A percentile compares a stretch with the other conserved stretches of the same genome.
Conservation (phyloP, 2,329 filamentous ascomycete genomes). For the Aspergillus floridensis region DNA sequence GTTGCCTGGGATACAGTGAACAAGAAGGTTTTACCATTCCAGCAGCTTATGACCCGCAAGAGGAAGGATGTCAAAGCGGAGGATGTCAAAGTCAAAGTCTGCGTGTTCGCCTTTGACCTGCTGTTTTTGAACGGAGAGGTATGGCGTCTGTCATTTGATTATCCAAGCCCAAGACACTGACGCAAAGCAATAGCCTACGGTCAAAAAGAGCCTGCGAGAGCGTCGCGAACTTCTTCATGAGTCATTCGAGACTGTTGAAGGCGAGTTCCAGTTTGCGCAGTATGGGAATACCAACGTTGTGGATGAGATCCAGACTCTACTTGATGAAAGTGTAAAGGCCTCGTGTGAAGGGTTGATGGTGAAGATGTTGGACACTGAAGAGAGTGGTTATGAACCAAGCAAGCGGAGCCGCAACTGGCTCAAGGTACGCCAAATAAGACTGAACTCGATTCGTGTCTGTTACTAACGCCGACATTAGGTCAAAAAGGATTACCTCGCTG, state of each 20-base stretch:
- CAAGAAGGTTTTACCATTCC: slow-evolving; percentile 95
- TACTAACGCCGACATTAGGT: slow-evolving; percentile 53
- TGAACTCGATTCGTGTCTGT: neutral
- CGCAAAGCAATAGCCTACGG: slow-evolving; percentile 57
- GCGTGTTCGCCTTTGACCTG: slow-evolving; percentile 93
- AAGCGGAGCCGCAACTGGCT: slow-evolving; percentile 98
- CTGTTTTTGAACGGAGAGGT: slow-evolving; percentile 88
- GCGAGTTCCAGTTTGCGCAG: slow-evolving; percentile 88
- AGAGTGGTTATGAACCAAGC: slow-evolving; percentile 93
- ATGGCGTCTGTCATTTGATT: slow-evolving; percentile 1
- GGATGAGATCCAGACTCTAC: slow-evolving; percentile 86
- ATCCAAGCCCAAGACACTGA: slow-evolving; percentile 8
- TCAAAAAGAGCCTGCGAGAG: slow-evolving; percentile 81
- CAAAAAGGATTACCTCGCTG: slow-evolving; percentile 96
- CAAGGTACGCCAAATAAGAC: slow-evolving; percentile 61
- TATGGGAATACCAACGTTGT: slow-evolving; percentile 83
- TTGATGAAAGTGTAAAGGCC: slow-evolving; percentile 93
- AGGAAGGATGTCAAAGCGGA: slow-evolving; percentile 94
- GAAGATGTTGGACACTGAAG: slow-evolving; percentile 93
- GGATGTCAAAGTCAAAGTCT: slow-evolving; percentile 94
- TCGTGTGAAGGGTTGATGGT: slow-evolving; percentile 98
- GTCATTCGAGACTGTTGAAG: slow-evolving; percentile 75
- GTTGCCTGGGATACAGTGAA: slow-evolving; percentile 93
- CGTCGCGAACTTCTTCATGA: slow-evolving; percentile 71
- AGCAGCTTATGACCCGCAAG: slow-evolving; percentile 97